Percentiles rank a stretch among this genome's conserved stretches.
These are phyloP conservation scores for Dictyostelium firmibasis DNA, from an alignment of 78 protist species.

Conservation along the genomic window DNA sequence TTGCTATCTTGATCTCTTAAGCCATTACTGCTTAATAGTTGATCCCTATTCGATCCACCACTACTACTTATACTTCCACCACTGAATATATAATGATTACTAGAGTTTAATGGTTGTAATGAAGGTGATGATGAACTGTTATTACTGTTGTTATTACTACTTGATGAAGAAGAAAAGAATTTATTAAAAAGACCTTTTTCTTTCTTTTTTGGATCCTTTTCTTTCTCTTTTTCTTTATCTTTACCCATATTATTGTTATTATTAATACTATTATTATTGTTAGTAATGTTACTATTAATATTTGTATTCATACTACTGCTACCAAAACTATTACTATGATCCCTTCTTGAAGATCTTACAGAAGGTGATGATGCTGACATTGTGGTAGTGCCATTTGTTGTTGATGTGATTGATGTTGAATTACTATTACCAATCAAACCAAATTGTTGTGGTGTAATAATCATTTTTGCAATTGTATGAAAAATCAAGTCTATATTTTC, in stretches of 20 bases:
- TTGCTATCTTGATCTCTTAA: not conserved
- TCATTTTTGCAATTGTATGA: not conserved
- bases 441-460: not conserved
- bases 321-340: not conserved
- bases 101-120: not conserved
- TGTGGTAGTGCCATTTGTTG: not conserved
- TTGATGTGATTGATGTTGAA: not conserved
- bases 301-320: not conserved
- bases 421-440: not conserved
- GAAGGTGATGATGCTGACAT: not conserved
- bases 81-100: not conserved
- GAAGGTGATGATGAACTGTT: not conserved
- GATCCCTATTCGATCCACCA: not conserved
- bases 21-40: not conserved
- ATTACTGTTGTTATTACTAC: not conserved
- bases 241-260: not conserved
- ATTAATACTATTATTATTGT: not conserved
- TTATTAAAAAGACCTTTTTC: not conserved
- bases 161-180: not conserved
- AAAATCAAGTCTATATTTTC: constrained; percentile 43
- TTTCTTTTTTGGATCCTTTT: not conserved
- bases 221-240: not conserved
- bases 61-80: not conserved
- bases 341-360: not conserved
- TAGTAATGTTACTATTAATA: not conserved